Evolutionary conservation across 129 eudicot genomes (phyloP).

Genomic region (Rutidosis leptorrhynchoides): DNA sequence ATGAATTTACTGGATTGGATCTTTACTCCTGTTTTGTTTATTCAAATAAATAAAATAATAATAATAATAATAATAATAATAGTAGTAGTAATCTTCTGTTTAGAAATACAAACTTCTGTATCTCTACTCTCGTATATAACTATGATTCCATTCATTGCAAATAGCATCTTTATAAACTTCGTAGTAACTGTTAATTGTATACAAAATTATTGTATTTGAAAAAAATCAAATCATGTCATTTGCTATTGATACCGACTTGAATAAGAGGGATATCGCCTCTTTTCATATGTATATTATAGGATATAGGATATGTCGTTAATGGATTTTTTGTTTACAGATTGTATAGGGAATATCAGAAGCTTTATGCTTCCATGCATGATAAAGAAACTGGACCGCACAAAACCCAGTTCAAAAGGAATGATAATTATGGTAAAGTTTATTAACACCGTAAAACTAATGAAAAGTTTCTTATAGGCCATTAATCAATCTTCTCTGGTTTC

Average conservation of each 20-base stretch:
- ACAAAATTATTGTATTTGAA: too few species aligned
- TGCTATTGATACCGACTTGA: neutral
- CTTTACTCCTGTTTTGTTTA: too few species aligned
- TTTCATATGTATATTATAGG: neutral
- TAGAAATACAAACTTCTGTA: too few species aligned
- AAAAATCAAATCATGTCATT: neutral
- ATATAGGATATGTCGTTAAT: neutral
- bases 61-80: too few species aligned
- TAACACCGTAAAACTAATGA: neutral
- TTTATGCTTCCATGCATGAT: slow-evolving; percentile 91
- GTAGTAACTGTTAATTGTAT: too few species aligned
- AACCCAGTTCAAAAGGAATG: slow-evolving; percentile 94
- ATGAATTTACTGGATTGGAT: too few species aligned
- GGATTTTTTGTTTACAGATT: slow-evolving; percentile 45
- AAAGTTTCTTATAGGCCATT: neutral
- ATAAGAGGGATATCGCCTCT: neutral
- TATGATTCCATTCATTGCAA: too few species aligned
- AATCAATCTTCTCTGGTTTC: neutral
- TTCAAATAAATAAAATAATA: too few species aligned
- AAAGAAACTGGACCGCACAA: slow-evolving; percentile 77
- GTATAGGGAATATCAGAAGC: slow-evolving; percentile 78
- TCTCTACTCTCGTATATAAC: too few species aligned
- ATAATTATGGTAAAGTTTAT: slow-evolving; percentile 58
- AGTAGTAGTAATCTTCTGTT: too few species aligned
- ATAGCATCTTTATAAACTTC: too few species aligned